A percentile compares a stretch with the other conserved stretches of the same genome.
Evolutionary conservation across 495 filamentous ascomycete species (phyloP).

Genomic region (Staphylotrichum longicolle): DNA sequence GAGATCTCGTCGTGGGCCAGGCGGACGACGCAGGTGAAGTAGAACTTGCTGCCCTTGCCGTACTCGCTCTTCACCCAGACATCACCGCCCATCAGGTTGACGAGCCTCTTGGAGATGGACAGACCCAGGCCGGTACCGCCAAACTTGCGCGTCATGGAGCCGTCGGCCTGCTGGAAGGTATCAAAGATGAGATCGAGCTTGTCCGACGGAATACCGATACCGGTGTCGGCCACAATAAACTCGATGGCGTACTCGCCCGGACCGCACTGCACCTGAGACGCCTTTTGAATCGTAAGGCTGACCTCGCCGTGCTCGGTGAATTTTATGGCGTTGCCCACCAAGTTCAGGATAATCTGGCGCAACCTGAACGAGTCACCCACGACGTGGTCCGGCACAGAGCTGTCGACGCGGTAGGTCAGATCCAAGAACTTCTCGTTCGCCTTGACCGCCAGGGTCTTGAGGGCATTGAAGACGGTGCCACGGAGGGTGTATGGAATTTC

Average conservation of each 20-base stretch:
- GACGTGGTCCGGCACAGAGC: slow-evolving; percentile 92
- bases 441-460: slow-evolving; percentile 94
- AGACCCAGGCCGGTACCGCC: slow-evolving; percentile 94
- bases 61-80: slow-evolving; percentile 96
- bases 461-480: slow-evolving; percentile 93
- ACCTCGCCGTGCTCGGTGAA: slow-evolving; percentile 98
- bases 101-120: slow-evolving; percentile 92
- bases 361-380: slow-evolving; percentile 96
- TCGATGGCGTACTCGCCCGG: slow-evolving; percentile 87
- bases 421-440: slow-evolving; percentile 97
- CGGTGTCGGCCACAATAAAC: slow-evolving; percentile 95
- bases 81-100: slow-evolving; percentile 95
- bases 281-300: slow-evolving; percentile 84
- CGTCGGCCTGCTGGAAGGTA: slow-evolving; percentile 98
- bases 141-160: slow-evolving; percentile 94
- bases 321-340: slow-evolving; percentile 85
- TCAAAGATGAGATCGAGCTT: slow-evolving; percentile 98
- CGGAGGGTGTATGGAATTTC: slow-evolving; percentile 95
- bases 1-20: slow-evolving; percentile 78
- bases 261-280: slow-evolving; percentile 55
- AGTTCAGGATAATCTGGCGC: slow-evolving; percentile 86
- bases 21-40: slow-evolving; percentile 92
- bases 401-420: slow-evolving; percentile 90
- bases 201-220: slow-evolving; percentile 93
- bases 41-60: slow-evolving; percentile 92